Conservation (phyloP, 306 rosid species). For the Abrus precatorius region DNA sequence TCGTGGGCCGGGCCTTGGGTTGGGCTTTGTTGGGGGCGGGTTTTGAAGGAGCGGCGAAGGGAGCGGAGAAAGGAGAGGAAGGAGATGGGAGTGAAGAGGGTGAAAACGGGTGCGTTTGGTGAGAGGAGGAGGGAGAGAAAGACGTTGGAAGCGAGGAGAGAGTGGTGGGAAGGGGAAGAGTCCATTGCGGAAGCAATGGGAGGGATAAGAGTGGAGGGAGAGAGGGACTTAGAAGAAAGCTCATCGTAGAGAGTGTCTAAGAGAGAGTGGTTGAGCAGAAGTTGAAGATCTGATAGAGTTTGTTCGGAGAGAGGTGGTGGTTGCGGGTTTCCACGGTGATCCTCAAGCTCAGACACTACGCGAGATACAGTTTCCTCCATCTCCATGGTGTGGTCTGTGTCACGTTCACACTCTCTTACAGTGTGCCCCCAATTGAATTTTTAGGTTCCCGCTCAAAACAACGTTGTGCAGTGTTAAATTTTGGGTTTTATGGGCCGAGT, state of each 20-base stretch:
- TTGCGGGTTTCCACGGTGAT: constrained; percentile 53
- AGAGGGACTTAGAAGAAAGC: constrained; percentile 47
- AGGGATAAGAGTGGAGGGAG: constrained; percentile 65
- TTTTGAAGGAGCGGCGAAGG: constrained; percentile 75
- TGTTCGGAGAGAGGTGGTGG: constrained; percentile 62
- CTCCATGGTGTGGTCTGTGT: neutral
- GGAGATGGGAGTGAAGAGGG: constrained; percentile 83
- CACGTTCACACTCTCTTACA: neutral
- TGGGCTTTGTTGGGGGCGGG: constrained; percentile 10
- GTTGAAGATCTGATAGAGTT: constrained; percentile 70
- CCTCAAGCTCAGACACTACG: constrained; percentile 69
- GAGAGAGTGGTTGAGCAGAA: constrained; percentile 53
- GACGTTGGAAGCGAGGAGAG: constrained; percentile 72
- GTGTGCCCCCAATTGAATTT: neutral
- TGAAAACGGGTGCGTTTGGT: constrained; percentile 84
- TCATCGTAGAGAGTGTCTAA: constrained; percentile 59
- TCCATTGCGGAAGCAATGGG: constrained; percentile 81
- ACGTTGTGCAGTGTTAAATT: neutral
- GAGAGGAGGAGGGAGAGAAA: constrained; percentile 76
- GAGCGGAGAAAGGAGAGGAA: constrained; percentile 91
- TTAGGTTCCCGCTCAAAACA: constrained; percentile 26
- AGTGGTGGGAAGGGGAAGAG: constrained; percentile 57
- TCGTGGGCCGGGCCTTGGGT: neutral
- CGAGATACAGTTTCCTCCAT: constrained; percentile 67
- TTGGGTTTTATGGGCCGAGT: neutral